Evolutionary conservation across 2,329 filamentous ascomycete genomes (phyloP).

Genomic region (Aspergillus aculeatus): DNA sequence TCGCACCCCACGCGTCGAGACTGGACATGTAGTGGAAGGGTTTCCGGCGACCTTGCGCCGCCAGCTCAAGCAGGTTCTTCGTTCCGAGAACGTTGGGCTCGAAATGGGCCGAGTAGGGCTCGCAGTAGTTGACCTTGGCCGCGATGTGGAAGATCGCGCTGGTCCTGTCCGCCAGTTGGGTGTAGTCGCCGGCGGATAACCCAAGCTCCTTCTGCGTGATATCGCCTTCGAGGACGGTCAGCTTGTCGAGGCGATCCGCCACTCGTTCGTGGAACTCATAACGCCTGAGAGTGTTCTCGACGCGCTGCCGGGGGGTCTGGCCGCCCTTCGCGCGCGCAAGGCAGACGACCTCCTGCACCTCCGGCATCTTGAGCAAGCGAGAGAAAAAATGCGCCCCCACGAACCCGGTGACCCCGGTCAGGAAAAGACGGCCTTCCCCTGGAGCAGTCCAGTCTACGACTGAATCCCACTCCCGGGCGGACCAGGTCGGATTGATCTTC

Average conservation of each 20-base stretch:
- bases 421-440: slow-evolving; percentile 11
- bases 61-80: slow-evolving; percentile 67
- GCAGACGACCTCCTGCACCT: slow-evolving; percentile 60
- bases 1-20: slow-evolving; percentile 16
- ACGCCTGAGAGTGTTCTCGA: slow-evolving; percentile 56
- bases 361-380: slow-evolving; percentile 61
- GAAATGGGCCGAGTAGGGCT: slow-evolving; percentile 66
- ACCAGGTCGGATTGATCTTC: slow-evolving; percentile 4
- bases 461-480: background rate
- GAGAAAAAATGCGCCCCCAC: slow-evolving; percentile 72
- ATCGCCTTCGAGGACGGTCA: slow-evolving; percentile 53
- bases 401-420: slow-evolving; percentile 83
- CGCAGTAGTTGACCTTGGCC: slow-evolving; percentile 70
- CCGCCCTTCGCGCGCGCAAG: slow-evolving; percentile 66
- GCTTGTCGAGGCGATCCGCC: slow-evolving; percentile 5
- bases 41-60: slow-evolving; percentile 43
- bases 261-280: slow-evolving; percentile 11
- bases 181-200: slow-evolving; percentile 60
- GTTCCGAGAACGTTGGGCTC: slow-evolving; percentile 71
- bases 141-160: slow-evolving; percentile 75
- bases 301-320: background rate
- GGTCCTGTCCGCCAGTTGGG: slow-evolving; percentile 58
- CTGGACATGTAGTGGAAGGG: slow-evolving; percentile 18
- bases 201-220: slow-evolving; percentile 67
- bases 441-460: background rate